Percentiles rank a stretch among this genome's conserved stretches.
phyloP scores from a whole-genome alignment of 2,329 filamentous ascomycete species.

The Aspergillus fumigatiaffinis region DNA sequence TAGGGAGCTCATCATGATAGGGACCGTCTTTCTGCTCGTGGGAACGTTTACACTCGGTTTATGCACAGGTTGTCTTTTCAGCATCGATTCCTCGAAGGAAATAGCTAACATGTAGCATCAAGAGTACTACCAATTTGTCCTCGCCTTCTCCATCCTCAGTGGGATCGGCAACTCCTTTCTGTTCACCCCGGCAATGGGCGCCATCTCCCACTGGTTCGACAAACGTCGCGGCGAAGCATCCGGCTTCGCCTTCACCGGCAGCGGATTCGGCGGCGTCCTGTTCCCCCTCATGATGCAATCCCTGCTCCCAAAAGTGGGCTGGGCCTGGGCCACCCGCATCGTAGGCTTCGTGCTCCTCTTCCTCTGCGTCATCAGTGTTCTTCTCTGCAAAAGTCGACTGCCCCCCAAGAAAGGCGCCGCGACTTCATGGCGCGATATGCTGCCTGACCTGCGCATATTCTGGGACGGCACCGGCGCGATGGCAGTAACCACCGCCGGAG shows the following conservation, averaged over 20 bases:
- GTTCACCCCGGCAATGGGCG: conserved; percentile 25
- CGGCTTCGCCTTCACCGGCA: conserved; percentile 32
- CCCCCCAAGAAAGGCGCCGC: conserved; percentile 6
- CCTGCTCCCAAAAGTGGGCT: conserved; percentile 27
- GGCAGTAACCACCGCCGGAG: conserved; percentile 13
- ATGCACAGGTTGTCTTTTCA: conserved; percentile 13
- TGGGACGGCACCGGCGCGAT: conserved; percentile 13
- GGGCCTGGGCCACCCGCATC: conserved; percentile 35
- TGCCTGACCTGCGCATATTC: conserved; percentile 17
- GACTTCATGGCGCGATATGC: conserved; percentile 14
- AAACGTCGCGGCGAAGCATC: conserved; percentile 29
- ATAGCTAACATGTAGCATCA: not conserved
- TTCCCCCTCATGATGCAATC: conserved; percentile 31
- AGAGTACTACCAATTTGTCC: conserved; percentile 42
- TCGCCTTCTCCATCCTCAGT: conserved; percentile 37
- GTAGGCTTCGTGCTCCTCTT: conserved; percentile 30
- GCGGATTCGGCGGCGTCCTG: conserved; percentile 28
- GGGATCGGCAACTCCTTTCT: conserved; percentile 38
- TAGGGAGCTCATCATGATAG: conserved; percentile 15
- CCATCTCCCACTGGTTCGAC: conserved; percentile 33
- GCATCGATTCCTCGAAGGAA: not conserved
- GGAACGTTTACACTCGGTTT: conserved; percentile 17
- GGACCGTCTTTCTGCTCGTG: conserved; percentile 13
- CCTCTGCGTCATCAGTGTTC: conserved; percentile 24
- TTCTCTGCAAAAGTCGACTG: conserved; percentile 12